Base-by-base conservation (phyloP, 2,329 filamentous ascomycete species). In the Xylaria sp. region DNA sequence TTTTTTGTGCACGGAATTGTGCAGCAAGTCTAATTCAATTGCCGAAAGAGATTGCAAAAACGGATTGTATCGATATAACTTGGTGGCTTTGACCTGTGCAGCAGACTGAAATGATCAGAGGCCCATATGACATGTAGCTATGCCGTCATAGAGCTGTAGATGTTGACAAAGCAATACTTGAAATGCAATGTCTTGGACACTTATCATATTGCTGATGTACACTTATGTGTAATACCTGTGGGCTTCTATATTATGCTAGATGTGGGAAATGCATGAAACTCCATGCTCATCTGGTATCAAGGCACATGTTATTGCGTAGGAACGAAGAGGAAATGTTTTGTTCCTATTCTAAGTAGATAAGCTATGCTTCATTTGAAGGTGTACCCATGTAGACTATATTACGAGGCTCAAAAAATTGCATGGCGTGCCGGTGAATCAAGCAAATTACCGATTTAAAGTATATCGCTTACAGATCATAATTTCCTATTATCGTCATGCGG, bases 21-120 rank as follows among this genome's bases (percentile, higher is more conserved):
- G 54, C 57, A 48, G 44, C n/a, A 8, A 42, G 23, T 37, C 37
- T 48, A n/a, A 50, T 44, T 54, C 40, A 35, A 61, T 63, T 55
- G 44, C 32, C 40, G 9, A 27, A 48, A 47, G 21, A 27, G 1
- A 16, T 44, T 21, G 23, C 9, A 13, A 35, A 35, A 64, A 58
- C 4, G 37, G 12, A 54, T 61, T 51, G 23, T 57, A 54, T 61
- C 27, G 25, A 63, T 53, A 67, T 67, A 44, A 23, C 27, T 50
- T 23, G 42, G 44, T 61, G 12, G n/a, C 27, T 12, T 8, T 18
- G 23, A 50, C 25, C 8, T 48, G 35, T 60, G 37, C 60, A 27
- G 16, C 40, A 21, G 18, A 27, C 35, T 23, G 57, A 58, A 32
- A 40, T 47, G 25, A 62, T 27, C 13, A 62, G 23, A 51, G 12